Evolutionary conservation across 495 filamentous ascomycete genomes (phyloP).

Genomic region (Pyrenula massariospora): DNA sequence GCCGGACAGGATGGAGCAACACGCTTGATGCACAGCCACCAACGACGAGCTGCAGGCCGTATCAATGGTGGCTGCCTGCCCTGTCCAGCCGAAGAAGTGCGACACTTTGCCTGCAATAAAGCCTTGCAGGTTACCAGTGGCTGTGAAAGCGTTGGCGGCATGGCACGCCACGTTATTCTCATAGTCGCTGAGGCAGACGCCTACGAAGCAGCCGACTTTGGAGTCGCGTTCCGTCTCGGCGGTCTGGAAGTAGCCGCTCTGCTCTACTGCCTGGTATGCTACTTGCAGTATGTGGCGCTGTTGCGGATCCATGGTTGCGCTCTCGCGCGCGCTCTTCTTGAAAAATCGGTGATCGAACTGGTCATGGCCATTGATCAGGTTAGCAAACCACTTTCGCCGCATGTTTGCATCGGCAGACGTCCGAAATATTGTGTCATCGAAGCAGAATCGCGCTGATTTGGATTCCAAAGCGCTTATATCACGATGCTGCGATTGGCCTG

Average conservation of each 20-base stretch:
- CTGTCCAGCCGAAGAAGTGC: constrained; percentile 21
- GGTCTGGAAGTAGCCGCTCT: constrained; percentile 9
- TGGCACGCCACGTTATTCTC: constrained; percentile 19
- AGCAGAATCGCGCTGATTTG: constrained; percentile 3
- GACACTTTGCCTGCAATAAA: constrained; percentile 8
- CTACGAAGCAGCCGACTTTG: constrained; percentile 10
- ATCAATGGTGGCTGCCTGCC: constrained; percentile 19
- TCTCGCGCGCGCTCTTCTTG: constrained; percentile 20
- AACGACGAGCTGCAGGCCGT: constrained; percentile 20
- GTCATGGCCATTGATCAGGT: too few species aligned
- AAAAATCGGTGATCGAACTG: constrained; percentile 21
- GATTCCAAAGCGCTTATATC: constrained; percentile 14
- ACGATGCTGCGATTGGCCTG: constrained; percentile 29
- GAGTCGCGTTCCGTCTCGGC: not conserved
- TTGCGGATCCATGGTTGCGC: constrained; percentile 28
- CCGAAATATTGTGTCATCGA: constrained; percentile 10
- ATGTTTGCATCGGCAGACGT: too few species aligned
- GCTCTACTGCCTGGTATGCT: constrained; percentile 24
- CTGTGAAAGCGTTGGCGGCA: constrained; percentile 18
- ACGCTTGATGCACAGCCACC: constrained; percentile 10
- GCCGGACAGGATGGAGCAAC: constrained; percentile 14
- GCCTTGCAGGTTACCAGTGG: constrained; percentile 14
- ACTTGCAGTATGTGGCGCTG: constrained; percentile 27
- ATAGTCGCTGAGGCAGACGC: constrained; percentile 18
- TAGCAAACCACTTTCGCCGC: too few species aligned